These are phyloP conservation scores for Themeda triandra DNA, from an alignment of 176 grass and related monocot genomes.

Conservation along the genomic window DNA sequence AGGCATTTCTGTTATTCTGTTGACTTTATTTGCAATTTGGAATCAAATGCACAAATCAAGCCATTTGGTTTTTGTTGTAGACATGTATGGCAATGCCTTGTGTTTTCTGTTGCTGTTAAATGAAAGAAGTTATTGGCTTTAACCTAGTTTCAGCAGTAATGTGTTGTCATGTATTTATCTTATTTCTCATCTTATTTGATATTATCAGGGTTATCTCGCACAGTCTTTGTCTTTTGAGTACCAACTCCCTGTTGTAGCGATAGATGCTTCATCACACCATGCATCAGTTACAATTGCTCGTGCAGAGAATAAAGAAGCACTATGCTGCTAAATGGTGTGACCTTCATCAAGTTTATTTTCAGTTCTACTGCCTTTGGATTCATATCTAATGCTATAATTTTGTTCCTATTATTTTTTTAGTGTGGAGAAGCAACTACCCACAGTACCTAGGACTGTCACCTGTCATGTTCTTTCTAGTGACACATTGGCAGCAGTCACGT, in stretches of 20 bases:
- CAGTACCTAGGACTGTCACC: slow-evolving; percentile 72
- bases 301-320: slow-evolving; percentile 83
- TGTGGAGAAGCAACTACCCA: slow-evolving; percentile 53
- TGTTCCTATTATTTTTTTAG: slow-evolving; percentile 13
- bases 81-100: background rate
- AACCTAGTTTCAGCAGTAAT: background rate
- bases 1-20: background rate
- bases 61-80: background rate
- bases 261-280: slow-evolving; percentile 94
- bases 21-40: slow-evolving; percentile 26
- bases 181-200: slow-evolving; percentile 26
- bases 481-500: slow-evolving; percentile 52
- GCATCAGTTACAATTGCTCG: slow-evolving; percentile 74
- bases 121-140: background rate
- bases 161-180: background rate
- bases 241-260: slow-evolving; percentile 69
- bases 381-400: background rate
- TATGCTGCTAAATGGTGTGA: slow-evolving; percentile 75
- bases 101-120: slow-evolving; percentile 8
- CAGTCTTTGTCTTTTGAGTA: slow-evolving; percentile 94
- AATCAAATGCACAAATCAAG: background rate
- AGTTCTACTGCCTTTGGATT: slow-evolving; percentile 6
- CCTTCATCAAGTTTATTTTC: slow-evolving; percentile 4
- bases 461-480: slow-evolving; percentile 92
- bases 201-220: slow-evolving; percentile 85